A percentile compares a stretch with the other conserved stretches of the same genome.
These are phyloP conservation scores for Ambrosiella beaveri DNA, from an alignment of 2,329 filamentous ascomycete genomes.

Conservation along the genomic window DNA sequence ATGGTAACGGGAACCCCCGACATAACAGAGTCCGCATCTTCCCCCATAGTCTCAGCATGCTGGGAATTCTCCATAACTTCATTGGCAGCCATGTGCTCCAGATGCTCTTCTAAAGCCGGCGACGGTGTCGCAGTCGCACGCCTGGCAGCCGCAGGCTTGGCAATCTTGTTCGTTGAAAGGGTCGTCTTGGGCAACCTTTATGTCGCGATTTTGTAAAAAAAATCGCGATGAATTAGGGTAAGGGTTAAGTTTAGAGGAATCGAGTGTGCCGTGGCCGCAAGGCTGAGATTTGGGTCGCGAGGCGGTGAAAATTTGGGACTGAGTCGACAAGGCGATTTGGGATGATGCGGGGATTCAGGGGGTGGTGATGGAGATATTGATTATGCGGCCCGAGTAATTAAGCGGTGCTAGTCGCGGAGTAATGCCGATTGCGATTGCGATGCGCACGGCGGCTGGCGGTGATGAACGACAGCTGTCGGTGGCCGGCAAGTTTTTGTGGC, in stretches of 20 bases:
- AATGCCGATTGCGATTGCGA: not conserved
- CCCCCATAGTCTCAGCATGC: not conserved
- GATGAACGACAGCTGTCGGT: not conserved
- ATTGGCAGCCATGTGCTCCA: conserved; percentile 6
- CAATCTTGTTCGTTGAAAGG: conserved; percentile 5
- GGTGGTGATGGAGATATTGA: not conserved
- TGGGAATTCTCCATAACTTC: not conserved
- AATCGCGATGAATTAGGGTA: not conserved
- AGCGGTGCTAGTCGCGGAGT: not conserved
- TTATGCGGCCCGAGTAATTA: not conserved
- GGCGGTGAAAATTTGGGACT: too few species aligned
- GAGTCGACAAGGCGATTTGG: too few species aligned
- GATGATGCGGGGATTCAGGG: too few species aligned
- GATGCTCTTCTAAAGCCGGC: conserved; percentile 9
- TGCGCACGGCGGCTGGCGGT: not conserved
- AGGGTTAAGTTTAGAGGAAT: not conserved
- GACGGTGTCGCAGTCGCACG: conserved; percentile 6
- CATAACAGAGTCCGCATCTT: not conserved
- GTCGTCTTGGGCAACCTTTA: not conserved
- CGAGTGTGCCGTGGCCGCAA: too few species aligned
- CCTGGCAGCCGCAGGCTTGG: conserved; percentile 6
- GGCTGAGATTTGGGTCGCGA: too few species aligned
- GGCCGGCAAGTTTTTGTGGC: not conserved
- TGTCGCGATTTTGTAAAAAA: too few species aligned
- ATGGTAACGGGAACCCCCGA: not conserved